These are phyloP conservation scores for Tetrahymena borealis DNA, from an alignment of 73 alveolate genomes.

Conservation along the genomic window DNA sequence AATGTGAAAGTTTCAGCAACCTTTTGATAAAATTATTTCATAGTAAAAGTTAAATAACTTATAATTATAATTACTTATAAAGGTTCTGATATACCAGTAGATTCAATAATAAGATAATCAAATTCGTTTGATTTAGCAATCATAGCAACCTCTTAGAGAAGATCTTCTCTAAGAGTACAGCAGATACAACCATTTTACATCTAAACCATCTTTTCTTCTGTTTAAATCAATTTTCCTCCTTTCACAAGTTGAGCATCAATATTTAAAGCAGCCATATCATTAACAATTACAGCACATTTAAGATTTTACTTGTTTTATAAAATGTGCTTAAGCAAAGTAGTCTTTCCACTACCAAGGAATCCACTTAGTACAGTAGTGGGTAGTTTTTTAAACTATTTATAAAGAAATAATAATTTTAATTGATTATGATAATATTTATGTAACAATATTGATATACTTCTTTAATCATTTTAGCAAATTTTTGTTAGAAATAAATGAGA, in stretches of 20 bases:
- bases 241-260: constrained; percentile 46
- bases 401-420: neutral
- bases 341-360: constrained; percentile 71
- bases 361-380: constrained; percentile 67
- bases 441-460: neutral
- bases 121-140: constrained; percentile 45
- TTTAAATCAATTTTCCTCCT: constrained; percentile 30
- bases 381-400: constrained; percentile 23
- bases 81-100: constrained; percentile 63
- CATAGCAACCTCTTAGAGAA: constrained; percentile 34
- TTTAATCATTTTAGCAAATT: neutral
- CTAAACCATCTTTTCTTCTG: constrained; percentile 58
- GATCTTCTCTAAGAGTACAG: constrained; percentile 64
- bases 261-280: constrained; percentile 68
- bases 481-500: neutral
- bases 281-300: constrained; percentile 61
- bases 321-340: constrained; percentile 55
- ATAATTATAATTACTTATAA: constrained; percentile 6
- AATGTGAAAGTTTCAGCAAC: neutral
- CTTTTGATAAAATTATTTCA: neutral
- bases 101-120: constrained; percentile 53
- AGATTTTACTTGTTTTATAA: constrained; percentile 14
- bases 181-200: constrained; percentile 69
- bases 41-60: neutral
- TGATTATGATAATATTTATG: neutral